These are phyloP conservation scores for Amborella trichopoda DNA, from an alignment of 164 flowering plant genomes.

Conservation along the genomic window DNA sequence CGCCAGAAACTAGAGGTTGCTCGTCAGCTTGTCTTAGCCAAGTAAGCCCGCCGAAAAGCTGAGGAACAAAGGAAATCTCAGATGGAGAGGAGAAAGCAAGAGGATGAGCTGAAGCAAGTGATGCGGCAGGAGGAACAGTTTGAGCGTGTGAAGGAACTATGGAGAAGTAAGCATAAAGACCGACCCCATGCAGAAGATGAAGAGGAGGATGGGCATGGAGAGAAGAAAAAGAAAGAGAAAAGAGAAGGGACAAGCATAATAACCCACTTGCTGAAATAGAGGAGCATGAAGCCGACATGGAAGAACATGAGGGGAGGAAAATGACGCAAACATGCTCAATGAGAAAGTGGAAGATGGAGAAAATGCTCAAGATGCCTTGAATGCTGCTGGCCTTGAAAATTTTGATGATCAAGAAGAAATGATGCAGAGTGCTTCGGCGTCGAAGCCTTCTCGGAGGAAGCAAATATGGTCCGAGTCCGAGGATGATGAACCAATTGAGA, in stretches of 20 bases:
- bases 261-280: constrained; percentile 47
- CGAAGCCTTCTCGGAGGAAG: constrained; percentile 32
- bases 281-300: constrained; percentile 47
- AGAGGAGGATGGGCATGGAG: constrained; percentile 53
- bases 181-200: constrained; percentile 71
- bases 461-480: constrained; percentile 79
- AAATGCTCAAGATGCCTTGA: constrained; percentile 63
- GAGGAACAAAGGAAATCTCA: constrained; percentile 84
- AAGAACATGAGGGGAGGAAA: constrained; percentile 15
- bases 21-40: constrained; percentile 75
- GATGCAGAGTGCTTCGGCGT: constrained; percentile 41
- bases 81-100: constrained; percentile 89
- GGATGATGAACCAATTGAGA: constrained; percentile 47
- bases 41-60: constrained; percentile 87
- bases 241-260: constrained; percentile 59
- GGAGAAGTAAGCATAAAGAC: constrained; percentile 87
- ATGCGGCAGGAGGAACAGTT: constrained; percentile 76
- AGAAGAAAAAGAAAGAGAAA: constrained; percentile 67
- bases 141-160: constrained; percentile 88
- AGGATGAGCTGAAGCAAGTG: constrained; percentile 76
- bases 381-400: constrained; percentile 95
- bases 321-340: constrained; percentile 30
- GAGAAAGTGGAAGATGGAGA: constrained; percentile 43
- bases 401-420: constrained; percentile 90
- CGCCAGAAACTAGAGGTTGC: constrained; percentile 77